phyloP scores from a whole-genome alignment of 176 grass and related monocot genomes.

The Canna indica region DNA sequence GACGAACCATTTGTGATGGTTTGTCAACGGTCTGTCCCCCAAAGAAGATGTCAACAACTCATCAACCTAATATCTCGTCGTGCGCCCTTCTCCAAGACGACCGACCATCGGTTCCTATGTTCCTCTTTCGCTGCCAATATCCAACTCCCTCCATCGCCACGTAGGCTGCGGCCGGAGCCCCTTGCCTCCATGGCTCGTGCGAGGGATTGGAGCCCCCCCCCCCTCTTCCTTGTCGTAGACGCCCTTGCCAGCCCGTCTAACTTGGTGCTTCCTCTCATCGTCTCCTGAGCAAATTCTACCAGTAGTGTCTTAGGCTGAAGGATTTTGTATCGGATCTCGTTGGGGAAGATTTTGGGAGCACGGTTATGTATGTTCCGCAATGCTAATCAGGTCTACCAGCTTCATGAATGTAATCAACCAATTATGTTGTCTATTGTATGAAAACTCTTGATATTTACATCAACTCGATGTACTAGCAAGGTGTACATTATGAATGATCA shows the following conservation, averaged over 20 bases:
- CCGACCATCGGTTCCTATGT: too few relatives aligned
- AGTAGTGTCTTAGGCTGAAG: background rate
- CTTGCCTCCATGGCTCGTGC: conserved; percentile 36
- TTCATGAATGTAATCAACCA: too few relatives aligned
- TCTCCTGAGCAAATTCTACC: conserved; percentile 48
- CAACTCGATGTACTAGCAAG: too few relatives aligned
- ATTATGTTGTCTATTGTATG: too few relatives aligned
- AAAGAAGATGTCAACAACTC: too few relatives aligned
- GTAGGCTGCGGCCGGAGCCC: background rate
- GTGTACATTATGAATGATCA: too few relatives aligned
- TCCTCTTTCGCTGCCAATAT: background rate
- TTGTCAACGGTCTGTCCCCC: background rate
- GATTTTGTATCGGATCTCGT: background rate
- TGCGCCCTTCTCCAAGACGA: too few relatives aligned
- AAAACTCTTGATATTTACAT: too few relatives aligned
- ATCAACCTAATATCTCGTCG: too few relatives aligned
- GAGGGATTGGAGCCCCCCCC: background rate
- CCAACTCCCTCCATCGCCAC: background rate
- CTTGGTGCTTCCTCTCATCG: conserved; percentile 67
- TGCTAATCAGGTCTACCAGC: too few relatives aligned
- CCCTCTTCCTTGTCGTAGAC: conserved; percentile 16
- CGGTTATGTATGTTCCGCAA: conserved; percentile 96
- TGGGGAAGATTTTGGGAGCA: conserved; percentile 37
- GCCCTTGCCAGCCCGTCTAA: conserved; percentile 9
- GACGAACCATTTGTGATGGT: background rate